Conservation (phyloP, 768 basidiomycete species). For the Fibroporia radiculosa region DNA sequence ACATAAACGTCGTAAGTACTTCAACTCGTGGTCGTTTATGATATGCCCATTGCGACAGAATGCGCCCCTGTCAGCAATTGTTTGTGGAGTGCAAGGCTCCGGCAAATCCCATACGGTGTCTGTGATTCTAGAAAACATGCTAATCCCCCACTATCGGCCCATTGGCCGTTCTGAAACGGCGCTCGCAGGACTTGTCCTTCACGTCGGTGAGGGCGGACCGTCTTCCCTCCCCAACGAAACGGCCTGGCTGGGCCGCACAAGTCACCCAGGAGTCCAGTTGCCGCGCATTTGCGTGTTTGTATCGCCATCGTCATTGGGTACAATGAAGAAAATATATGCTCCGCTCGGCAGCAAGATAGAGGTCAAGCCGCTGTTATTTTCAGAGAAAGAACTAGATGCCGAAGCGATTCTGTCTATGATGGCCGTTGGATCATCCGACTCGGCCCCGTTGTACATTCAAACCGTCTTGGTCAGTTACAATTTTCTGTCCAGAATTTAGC, state of each 20-base stretch:
- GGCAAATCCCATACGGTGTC: conserved; percentile 72
- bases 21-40: background rate
- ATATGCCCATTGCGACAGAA: conserved; percentile 46
- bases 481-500: background rate
- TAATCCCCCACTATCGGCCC: conserved; percentile 41
- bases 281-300: conserved; percentile 44
- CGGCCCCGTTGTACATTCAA: conserved; percentile 64
- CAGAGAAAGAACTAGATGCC: conserved; percentile 57
- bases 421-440: conserved; percentile 55
- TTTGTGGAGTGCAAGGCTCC: conserved; percentile 72
- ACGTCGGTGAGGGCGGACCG: conserved; percentile 62
- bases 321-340: conserved; percentile 49
- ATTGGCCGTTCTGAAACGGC: conserved; percentile 48
- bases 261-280: conserved; percentile 18
- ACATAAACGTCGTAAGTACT: conserved; percentile 54
- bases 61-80: conserved; percentile 65
- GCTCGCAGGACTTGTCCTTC: conserved; percentile 56
- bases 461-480: conserved; percentile 44
- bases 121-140: conserved; percentile 61
- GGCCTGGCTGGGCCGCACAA: conserved; percentile 45
- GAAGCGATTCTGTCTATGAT: conserved; percentile 68
- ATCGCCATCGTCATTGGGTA: conserved; percentile 51
- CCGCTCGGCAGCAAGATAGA: conserved; percentile 33
- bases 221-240: conserved; percentile 55
- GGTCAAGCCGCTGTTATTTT: conserved; percentile 49